Conservation (phyloP, 2,329 filamentous ascomycete species). For the Colletotrichum godetiae region DNA sequence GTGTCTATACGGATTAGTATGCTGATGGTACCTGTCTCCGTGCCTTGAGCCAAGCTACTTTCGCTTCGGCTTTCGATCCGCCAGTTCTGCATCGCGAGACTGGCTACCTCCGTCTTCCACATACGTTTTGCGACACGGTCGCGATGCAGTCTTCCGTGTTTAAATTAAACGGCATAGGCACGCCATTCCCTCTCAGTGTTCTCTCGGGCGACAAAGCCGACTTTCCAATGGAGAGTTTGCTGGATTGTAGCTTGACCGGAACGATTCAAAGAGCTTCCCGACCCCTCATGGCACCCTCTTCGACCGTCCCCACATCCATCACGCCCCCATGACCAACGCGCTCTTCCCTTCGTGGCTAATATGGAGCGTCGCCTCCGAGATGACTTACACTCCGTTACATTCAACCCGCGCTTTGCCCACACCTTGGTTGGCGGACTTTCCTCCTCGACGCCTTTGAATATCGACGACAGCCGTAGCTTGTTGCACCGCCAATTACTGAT, state of each 20-base stretch:
- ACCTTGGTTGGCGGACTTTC: constrained; percentile 27
- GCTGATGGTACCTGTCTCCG: constrained; percentile 22
- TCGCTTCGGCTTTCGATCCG: constrained; percentile 15
- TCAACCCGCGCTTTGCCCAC: neutral
- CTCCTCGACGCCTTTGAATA: neutral
- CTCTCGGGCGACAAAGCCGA: constrained; percentile 19
- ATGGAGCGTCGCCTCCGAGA: constrained; percentile 38
- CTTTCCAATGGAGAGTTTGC: constrained; percentile 13
- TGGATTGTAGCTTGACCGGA: constrained; percentile 9
- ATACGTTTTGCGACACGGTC: neutral
- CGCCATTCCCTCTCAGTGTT: neutral
- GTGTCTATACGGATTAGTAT: neutral
- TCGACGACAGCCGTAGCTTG: neutral
- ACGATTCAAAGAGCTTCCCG: constrained; percentile 12
- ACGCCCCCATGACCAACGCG: constrained; percentile 31
- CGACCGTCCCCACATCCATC: constrained; percentile 27
- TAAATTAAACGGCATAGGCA: constrained; percentile 11
- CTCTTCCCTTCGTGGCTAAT: constrained; percentile 35
- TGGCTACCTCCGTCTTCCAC: neutral
- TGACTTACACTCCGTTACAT: constrained; percentile 27
- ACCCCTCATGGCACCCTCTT: constrained; percentile 30
- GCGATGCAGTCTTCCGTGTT: constrained; percentile 10
- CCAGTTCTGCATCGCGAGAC: neutral
- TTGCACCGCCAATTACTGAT: neutral
- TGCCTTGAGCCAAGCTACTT: constrained; percentile 26